Base-by-base conservation (phyloP, 2,329 filamentous ascomycete genomes). In the Fusarium tuaranense region DNA sequence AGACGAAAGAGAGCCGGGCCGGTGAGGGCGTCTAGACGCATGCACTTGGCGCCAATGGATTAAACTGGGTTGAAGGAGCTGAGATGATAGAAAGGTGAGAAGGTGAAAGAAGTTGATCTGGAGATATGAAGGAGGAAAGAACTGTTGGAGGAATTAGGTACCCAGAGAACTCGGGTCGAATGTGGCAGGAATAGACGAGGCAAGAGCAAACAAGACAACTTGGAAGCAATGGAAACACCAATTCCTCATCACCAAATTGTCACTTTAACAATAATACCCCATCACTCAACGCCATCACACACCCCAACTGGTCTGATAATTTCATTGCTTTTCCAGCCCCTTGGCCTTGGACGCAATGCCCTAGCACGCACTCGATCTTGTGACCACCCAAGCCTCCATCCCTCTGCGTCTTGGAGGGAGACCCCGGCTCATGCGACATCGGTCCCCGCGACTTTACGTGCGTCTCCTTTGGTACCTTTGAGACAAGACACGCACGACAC, bases 281-380 rank as follows among this genome's bases (percentile, higher is more conserved):
- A n/a, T 55, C 27, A 55, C 51, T 55, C 51, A 20, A 58, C 34
- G 55, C 55, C 32, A 58, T 36, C 59, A 32, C n/a, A 46, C 48
- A 22, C 44, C 32, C 57, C 58, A 67, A 48, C 75, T 67, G 39
- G 68, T 69, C 60, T 69, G 61, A 70, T 61, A 73, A 70, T 67
- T 66, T 69, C 58, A 53, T 72, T 74, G 69, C 65, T 70, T 78
- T 72, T 65, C 32, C 67, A 67, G 51, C 63, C 69, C 69, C 67
- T 67, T 63, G 41, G 41, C 18, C 36, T 55, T 71, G 68, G 63
- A 63, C 68, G 65, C 71, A 66, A 65, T n/a, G 65, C 71, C 75
- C 73, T 67, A 65, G 68, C 64, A 77, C 70, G 68, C 63, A 77
- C 70, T 78, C 62, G 76, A 78, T 78, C 76, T 78, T 78, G 76